Conservation (phyloP, 768 basidiomycete species). For the Leccinellum rugosiceps region DNA sequence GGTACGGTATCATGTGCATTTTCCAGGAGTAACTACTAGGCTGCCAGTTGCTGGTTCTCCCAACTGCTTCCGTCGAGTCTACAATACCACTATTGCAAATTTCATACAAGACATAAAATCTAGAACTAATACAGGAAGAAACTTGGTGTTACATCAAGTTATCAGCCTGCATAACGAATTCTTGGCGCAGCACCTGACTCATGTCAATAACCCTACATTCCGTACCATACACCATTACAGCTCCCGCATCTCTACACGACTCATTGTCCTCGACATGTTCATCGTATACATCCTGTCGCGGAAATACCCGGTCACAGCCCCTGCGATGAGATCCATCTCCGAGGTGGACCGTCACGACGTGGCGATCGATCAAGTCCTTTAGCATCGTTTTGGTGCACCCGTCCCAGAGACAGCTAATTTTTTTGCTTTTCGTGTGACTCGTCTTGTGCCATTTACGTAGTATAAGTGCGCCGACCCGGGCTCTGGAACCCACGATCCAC, state of each 20-base stretch:
- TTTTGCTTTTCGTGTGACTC: not conserved
- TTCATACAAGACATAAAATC: not conserved
- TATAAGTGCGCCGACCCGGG: not conserved
- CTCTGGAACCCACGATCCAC: slow-evolving; percentile 1
- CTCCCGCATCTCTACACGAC: not conserved
- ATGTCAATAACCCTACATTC: not conserved
- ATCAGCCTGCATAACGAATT: not conserved
- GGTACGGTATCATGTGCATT: too few species aligned
- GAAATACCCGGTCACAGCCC: not conserved
- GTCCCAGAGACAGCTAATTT: not conserved
- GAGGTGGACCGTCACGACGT: slow-evolving; percentile 2
- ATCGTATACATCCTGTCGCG: slow-evolving; percentile 2
- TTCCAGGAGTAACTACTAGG: too few species aligned
- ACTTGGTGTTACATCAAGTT: not conserved
- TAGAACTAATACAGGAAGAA: not conserved
- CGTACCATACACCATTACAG: not conserved
- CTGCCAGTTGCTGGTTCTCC: not conserved
- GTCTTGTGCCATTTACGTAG: slow-evolving; percentile 2
- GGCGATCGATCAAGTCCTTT: not conserved
- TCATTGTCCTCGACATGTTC: not conserved
- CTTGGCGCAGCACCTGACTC: too few species aligned
- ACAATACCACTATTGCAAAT: not conserved
- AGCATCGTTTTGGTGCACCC: not conserved
- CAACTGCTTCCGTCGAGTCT: not conserved
- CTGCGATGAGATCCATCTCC: not conserved